Evolutionary conservation across 768 basidiomycete species (phyloP).

Genomic region (Rhodotorula diobovata): DNA sequence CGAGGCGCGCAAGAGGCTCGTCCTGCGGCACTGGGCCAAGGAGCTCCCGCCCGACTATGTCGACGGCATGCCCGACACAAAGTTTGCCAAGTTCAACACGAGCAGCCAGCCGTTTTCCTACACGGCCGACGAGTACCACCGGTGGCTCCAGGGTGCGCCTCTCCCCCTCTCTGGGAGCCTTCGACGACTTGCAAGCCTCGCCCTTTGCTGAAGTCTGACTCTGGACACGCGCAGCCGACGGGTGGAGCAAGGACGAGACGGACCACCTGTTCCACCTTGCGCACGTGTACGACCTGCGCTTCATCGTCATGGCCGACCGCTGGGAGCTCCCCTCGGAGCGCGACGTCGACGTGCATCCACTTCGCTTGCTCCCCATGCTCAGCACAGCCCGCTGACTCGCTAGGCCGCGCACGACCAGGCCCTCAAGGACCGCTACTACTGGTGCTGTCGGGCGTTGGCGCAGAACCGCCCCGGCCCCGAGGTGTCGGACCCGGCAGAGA

Average conservation of each 20-base stretch:
- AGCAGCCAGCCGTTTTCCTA: slow-evolving; percentile 63
- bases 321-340: slow-evolving; percentile 68
- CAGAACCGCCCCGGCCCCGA: slow-evolving; percentile 50
- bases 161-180: not conserved
- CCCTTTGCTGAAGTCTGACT: not conserved
- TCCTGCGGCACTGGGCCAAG: slow-evolving; percentile 79
- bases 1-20: slow-evolving; percentile 64
- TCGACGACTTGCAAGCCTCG: too few species aligned
- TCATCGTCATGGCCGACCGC: slow-evolving; percentile 84
- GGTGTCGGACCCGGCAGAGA: slow-evolving; percentile 1
- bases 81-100: slow-evolving; percentile 77
- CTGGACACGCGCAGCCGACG: slow-evolving; percentile 55
- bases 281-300: slow-evolving; percentile 76
- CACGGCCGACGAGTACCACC: slow-evolving; percentile 79
- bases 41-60: slow-evolving; percentile 22
- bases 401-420: not conserved
- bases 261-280: slow-evolving; percentile 81
- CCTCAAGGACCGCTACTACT: slow-evolving; percentile 82
- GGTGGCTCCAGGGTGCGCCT: slow-evolving; percentile 64
- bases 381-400: not conserved
- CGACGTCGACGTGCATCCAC: slow-evolving; percentile 19
- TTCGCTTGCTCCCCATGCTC: not conserved
- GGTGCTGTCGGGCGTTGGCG: slow-evolving; percentile 80
- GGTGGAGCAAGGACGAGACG: slow-evolving; percentile 91
- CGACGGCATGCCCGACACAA: slow-evolving; percentile 51